Base-by-base conservation (phyloP, 2,329 filamentous ascomycete species). In the Cladorrhinum sp. region DNA sequence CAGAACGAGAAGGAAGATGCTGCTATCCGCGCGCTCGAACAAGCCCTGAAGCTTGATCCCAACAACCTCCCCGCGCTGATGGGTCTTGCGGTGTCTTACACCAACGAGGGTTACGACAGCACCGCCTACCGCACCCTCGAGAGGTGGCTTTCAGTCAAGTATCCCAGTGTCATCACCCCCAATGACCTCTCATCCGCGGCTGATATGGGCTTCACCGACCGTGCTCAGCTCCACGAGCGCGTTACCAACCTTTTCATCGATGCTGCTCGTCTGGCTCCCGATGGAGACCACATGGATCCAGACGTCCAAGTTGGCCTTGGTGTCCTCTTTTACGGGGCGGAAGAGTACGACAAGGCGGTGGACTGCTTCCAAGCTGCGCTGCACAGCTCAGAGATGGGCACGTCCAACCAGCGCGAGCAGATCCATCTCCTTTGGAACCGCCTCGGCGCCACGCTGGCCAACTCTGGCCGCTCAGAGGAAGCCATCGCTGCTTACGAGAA, bases 1-100 rank as follows among this genome's bases (percentile, higher is more conserved):
- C 95, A 99, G 74, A 99, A 99, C 75, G 95, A 99, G 76, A 99
- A 99, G 78, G 95, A 99, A 75, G 90, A 92, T 8, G 93, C 95
- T 0, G 95, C 95, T 2, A 97, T 99, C 66, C 88, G 95, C 32
- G 95, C 95, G 2, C 81, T 98, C 62, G 93, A 98, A 75, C 90
- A 95, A 73, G 92, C 93, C 0, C 78, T 97, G 65, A 93, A 93
- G 74, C 81, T 95, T 25, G 93, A 98, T 69, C 88, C 92, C 0
- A 88, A 86, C 69, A 97, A 96, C 72, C 83, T 96, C 20, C 85
- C 91, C 62, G 93, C 93, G 0, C 82, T 99, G 50, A 98, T 99
- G 93, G 93, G 92, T 1, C 80, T 99, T 56, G 92, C 93, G 13
- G 93, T 99, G 20, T 96, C 91, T 4, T 99, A 99, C 76, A 99